These are phyloP conservation scores for Blastocystis sp. DNA, from an alignment of 352 stramenopile species.

Conservation along the genomic window DNA sequence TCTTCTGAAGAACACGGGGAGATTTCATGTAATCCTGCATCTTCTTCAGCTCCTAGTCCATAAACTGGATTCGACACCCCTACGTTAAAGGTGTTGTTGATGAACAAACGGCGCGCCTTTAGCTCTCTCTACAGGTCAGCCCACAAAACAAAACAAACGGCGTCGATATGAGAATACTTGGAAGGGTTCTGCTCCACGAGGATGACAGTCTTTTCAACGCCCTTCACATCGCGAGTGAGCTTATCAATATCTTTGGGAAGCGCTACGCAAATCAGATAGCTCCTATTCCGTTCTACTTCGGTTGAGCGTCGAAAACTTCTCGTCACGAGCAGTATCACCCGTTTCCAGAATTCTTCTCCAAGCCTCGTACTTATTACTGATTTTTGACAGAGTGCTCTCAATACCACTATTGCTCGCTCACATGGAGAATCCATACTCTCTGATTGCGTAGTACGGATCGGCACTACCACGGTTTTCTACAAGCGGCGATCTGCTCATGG, in stretches of 20 bases:
- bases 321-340: slow-evolving; percentile 21
- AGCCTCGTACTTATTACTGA: slow-evolving; percentile 38
- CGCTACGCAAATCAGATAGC: not conserved
- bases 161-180: slow-evolving; percentile 23
- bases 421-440: not conserved
- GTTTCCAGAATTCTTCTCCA: slow-evolving; percentile 6
- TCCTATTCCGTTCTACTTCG: not conserved
- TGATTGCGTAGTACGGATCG: slow-evolving; percentile 44
- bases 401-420: not conserved
- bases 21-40: slow-evolving; percentile 34
- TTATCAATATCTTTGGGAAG: slow-evolving; percentile 35
- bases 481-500: slow-evolving; percentile 29
- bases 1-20: slow-evolving; percentile 31
- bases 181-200: slow-evolving; percentile 14
- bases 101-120: slow-evolving; percentile 15
- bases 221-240: not conserved
- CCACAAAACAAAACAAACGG: not conserved
- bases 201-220: slow-evolving; percentile 44
- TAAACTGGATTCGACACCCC: not conserved
- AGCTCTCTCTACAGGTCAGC: not conserved
- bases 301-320: slow-evolving; percentile 46
- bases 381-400: slow-evolving; percentile 25
- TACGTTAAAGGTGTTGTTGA: slow-evolving; percentile 34
- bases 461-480: slow-evolving; percentile 40
- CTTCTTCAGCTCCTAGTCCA: slow-evolving; percentile 36